Percentiles rank a stretch among this genome's conserved stretches.
phyloP scores from a whole-genome alignment of 179 eudicot species.

The Beta lomatogona region DNA sequence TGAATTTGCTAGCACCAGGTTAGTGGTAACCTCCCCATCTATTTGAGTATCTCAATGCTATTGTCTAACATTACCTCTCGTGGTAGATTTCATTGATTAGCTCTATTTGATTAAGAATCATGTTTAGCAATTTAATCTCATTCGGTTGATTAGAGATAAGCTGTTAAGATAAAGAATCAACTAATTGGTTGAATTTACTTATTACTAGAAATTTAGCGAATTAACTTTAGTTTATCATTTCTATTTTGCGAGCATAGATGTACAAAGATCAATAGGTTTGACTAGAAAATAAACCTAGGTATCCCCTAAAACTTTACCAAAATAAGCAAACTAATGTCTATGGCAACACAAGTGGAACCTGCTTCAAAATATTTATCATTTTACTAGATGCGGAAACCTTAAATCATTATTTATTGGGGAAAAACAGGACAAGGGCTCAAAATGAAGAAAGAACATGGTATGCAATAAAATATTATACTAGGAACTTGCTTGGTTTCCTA shows the following conservation, averaged over 20 bases:
- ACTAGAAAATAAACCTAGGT: background rate
- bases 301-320: background rate
- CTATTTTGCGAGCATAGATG: background rate
- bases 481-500: no score
- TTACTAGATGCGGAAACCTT: no score
- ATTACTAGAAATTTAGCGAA: background rate
- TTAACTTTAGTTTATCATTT: background rate
- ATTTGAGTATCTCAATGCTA: constrained; percentile 20
- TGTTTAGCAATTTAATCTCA: background rate
- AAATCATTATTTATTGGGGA: no score
- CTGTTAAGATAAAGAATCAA: background rate
- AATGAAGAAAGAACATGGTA: no score
- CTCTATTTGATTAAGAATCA: background rate
- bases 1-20: constrained; percentile 40
- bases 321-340: background rate
- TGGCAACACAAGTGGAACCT: background rate
- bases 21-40: constrained; percentile 13
- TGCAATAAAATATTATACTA: no score
- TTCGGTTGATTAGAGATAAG: background rate
- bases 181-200: background rate
- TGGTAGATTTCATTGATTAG: constrained; percentile 2
- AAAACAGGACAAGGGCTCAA: no score
- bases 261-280: background rate
- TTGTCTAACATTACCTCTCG: constrained; percentile 7
- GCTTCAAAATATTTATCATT: background rate